Evolutionary conservation across 257 asterid genomes (phyloP), one percentile per base, ranked within the genome.

Genomic region (Parsonsia alboflavescens): DNA sequence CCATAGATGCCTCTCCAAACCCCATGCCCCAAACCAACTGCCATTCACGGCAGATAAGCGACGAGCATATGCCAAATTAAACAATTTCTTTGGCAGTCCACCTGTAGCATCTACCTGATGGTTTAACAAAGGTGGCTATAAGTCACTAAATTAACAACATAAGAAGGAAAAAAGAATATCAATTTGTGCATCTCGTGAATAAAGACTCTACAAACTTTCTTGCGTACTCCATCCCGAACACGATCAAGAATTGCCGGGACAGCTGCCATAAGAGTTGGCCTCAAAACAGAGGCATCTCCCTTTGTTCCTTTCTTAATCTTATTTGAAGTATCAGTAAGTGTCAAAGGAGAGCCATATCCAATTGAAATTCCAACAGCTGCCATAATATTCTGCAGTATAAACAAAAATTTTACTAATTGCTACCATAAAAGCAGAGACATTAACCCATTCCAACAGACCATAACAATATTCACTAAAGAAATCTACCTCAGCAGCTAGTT

Each of bases 21-120:
- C 99, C 99, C 99, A 92, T 33, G 97, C 98, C 39, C 99, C 98
- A 79, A 90, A 85, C 99, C 99, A 92, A 86, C 96, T 90, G 59
- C 99, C 99, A 76, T 92, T 92, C 71, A 90, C 82, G 48, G 98
- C 90, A 80, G 96, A 83, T 75, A 89, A 71, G 72, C 94, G 84
- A 61, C 99, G 98, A 75, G 90, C 73, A 87, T 87, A 92, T 75
- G 96, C 99, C 87, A 92, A 86, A 77, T 92, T 85, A 82, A 95
- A 95, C 72, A 95, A 84, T 82, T 73, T 88, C 88, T 92, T 92
- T 7, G 99, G 75, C 36, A 95, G 79, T 72, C 99, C 97, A 39
- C 99, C 97, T 21, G 83, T 85, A 76, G 89, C 86, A 89, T 92
- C 98, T 72, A 95, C 83, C 99, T 94, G 91, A 80, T 80, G 49